Evolutionary conservation across 1,284 basidiomycete species (phyloP), one percentile per base, ranked within the genome.

Genomic region (Puccinia polysora): DNA sequence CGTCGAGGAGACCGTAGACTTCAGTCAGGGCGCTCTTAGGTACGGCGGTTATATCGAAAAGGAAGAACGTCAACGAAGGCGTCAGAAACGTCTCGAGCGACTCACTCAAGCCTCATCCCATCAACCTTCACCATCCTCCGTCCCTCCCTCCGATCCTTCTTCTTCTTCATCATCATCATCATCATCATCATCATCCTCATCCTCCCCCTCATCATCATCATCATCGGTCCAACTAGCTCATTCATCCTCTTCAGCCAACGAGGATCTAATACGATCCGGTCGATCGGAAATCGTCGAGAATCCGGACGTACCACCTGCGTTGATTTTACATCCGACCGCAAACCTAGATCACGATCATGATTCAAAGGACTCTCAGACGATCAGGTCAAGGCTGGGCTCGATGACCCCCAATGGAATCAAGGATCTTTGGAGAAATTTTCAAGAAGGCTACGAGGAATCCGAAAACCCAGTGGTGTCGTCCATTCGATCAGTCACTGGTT

Each of bases 11-110:
- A 91, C 90, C 10, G 82, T 98, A 20, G 94, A 98, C 77, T 94
- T 97, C 79, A 90, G 90, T 72, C 90, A 90, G 4, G 90, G 87
- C 74, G 89, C 91, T 4, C 76, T 80, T 10, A 89, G 91, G 77
- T 90, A 95, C 81, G 92, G 90, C 65, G 93, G 93, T 0, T 97
- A 93, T 77, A 89, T 95, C 79, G 92, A 94, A 79, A 91, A 89
- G 80, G 93, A 94, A 78, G 89, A 86, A 36, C 85, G 93, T 65
- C 82, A 92, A 77, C 82, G 85, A 76, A 84, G 88, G 75, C 83
- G 89, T 76, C 88, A 89, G 80, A 83, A 83, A 75, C 86, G 89
- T 62, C 83, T 91, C 45, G 87, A 84, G 74, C 95, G 93, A 80
- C 89, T 90, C 5, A 93, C 93, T 10, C 87, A 86, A 55, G 47